Percentiles rank a stretch among this genome's conserved stretches.
phyloP scores from a whole-genome alignment of 352 stramenopile genomes.

The Globisporangium recalcitrans region DNA sequence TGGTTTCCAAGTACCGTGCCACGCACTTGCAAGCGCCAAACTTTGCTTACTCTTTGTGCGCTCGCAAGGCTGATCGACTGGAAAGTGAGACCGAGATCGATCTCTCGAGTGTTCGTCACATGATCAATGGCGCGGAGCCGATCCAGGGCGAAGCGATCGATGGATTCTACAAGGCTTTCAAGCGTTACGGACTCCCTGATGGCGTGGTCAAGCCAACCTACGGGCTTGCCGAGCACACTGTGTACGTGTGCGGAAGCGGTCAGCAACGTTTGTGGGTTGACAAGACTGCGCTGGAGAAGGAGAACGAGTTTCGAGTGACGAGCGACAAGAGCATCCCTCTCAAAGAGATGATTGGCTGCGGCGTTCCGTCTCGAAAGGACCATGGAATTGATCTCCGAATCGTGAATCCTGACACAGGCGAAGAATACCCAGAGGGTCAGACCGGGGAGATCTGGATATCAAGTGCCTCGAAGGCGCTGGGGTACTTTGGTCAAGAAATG shows the following conservation, averaged over 20 bases:
- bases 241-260: conserved; percentile 96
- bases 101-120: conserved; percentile 91
- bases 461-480: conserved; percentile 88
- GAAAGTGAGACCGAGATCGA: conserved; percentile 54
- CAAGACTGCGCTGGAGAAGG: conserved; percentile 86
- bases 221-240: conserved; percentile 98
- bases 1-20: conserved; percentile 79
- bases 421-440: conserved; percentile 37
- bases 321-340: conserved; percentile 21
- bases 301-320: conserved; percentile 46
- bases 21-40: conserved; percentile 99
- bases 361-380: conserved; percentile 73
- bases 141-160: conserved; percentile 89
- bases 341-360: conserved; percentile 93
- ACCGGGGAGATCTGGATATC: conserved; percentile 89
- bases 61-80: conserved; percentile 89
- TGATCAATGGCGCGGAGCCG: conserved; percentile 98
- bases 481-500: conserved; percentile 89
- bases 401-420: conserved; percentile 79
- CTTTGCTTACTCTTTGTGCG: conserved; percentile 96
- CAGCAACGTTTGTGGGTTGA: conserved; percentile 86
- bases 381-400: conserved; percentile 92
- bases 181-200: conserved; percentile 72
- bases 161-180: conserved; percentile 88
- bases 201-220: conserved; percentile 96